These are phyloP conservation scores for Purpureocillium lavendulum DNA, from an alignment of 2,329 filamentous ascomycete genomes.

Conservation along the genomic window DNA sequence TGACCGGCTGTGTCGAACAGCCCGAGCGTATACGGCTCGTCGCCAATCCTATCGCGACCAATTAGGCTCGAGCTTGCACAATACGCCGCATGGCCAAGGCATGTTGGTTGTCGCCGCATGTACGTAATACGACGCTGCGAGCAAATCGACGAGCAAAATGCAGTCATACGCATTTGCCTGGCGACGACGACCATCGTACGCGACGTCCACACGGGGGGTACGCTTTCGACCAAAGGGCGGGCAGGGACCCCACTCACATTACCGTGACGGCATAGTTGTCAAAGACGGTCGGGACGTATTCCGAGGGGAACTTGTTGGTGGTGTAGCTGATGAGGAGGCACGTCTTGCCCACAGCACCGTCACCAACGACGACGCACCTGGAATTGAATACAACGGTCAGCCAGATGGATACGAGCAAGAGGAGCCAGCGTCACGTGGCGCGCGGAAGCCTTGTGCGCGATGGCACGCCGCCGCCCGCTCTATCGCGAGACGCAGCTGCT, in stretches of 20 bases:
- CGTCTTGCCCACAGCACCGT: conserved; percentile 98
- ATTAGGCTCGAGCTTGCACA: conserved; percentile 10
- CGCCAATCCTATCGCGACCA: conserved; percentile 69
- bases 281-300: conserved; percentile 99
- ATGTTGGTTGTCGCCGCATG: neutral
- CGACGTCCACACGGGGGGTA: neutral
- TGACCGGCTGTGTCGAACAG: conserved; percentile 98
- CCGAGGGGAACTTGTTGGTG: conserved; percentile 98
- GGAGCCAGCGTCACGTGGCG: neutral
- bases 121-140: no score
- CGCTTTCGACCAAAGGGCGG: conserved; percentile 3
- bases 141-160: no score
- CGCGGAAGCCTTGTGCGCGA: no score
- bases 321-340: conserved; percentile 99
- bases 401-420: neutral
- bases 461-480: no score
- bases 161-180: no score
- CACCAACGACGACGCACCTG: conserved; percentile 97
- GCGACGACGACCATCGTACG: no score
- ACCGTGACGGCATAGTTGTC: conserved; percentile 99
- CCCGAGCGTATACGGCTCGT: conserved; percentile 95
- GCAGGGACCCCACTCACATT: conserved; percentile 62
- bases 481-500: no score
- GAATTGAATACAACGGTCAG: conserved; percentile 6
- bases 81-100: neutral